Base-by-base conservation (phyloP, 2,329 filamentous ascomycete genomes). In the Alternaria rosae region DNA sequence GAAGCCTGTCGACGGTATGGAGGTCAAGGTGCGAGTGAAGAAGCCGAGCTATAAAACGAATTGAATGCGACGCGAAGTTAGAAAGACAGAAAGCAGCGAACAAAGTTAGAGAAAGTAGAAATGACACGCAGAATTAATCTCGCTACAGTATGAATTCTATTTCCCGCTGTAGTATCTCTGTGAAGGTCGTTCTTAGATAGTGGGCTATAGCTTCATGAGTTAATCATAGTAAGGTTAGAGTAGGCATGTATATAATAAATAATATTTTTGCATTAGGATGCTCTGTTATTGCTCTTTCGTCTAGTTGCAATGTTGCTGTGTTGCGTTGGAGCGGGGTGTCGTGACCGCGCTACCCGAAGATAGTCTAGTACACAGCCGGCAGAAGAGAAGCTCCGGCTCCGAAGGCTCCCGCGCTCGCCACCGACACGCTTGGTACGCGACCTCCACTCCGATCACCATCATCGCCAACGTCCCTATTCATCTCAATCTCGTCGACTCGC, bases 1-100 rank as follows among this genome's bases (percentile, higher is more conserved):
- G 20, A 68, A 60, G 58, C 65, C 65, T 0, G 63, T 68, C 4
- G 65, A 68, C 61, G 61, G 65, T 5, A 68, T 68, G 63, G 51
- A 59, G n/a, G 23, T 66, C 3, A 55, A 25, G 44, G 53, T 66
- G 8, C 5, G 32, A 23, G 21, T 66, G 5, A 68, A 62, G 50
- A 10, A 10, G 26, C 15, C 17, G 26, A 25, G 28, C 13, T 4
- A 10, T 3, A n/a, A 20, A n/a, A 30, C 20, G 45, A 28, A 30
- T 12, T 48, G 10, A 8, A 21, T 2, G 26, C 0, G 6, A 10
- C 15, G 32, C 2, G 12, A 35, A 3, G 15, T 1, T 15, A 15
- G 1, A 7, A 32, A 32, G 30, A 4, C 13, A n/a, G 32, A n/a
- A n/a, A 38, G n/a, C 17, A 38, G n/a, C n/a, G 2, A 12, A 0